Evolutionary conservation across 2,329 filamentous ascomycete species (phyloP).

Genomic region (Fonsecaea erecta): DNA sequence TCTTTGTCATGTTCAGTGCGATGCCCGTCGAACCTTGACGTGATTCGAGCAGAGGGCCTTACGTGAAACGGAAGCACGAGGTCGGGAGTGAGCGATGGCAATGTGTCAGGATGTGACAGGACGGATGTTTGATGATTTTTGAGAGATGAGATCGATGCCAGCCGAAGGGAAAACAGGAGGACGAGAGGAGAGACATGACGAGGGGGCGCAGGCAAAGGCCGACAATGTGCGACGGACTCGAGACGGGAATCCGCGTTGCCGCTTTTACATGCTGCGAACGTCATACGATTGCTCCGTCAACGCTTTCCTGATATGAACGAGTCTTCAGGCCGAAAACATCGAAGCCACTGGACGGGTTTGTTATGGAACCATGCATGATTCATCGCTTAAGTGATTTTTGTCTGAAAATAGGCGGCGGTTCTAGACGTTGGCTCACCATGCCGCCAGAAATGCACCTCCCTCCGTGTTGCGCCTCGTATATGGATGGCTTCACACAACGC

Average conservation of each 20-base stretch:
- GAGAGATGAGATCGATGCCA: not conserved
- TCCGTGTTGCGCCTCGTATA: not conserved
- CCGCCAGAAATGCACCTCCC: not conserved
- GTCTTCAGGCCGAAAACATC: constrained; percentile 6
- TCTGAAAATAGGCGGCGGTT: not conserved
- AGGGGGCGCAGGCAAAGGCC: not conserved
- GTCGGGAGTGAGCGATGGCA: not conserved
- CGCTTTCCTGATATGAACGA: constrained; percentile 8
- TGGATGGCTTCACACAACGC: not conserved
- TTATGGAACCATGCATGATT: not conserved
- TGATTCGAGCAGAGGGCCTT: constrained; percentile 1
- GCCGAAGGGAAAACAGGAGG: not conserved
- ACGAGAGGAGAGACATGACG: not conserved
- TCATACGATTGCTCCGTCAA: not conserved
- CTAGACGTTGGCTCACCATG: constrained; percentile 1
- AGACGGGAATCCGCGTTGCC: not conserved
- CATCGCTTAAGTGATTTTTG: not conserved
- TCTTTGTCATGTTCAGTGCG: constrained; percentile 6
- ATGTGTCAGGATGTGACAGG: not conserved
- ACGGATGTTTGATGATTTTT: not conserved
- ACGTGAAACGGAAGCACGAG: constrained; percentile 12
- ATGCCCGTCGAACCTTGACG: constrained; percentile 16
- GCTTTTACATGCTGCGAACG: not conserved
- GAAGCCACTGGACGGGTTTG: not conserved
- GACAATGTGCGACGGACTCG: not conserved